Evolutionary conservation across 148 eudicot genomes (phyloP), one percentile per base, ranked within the genome.

Genomic region (Talinum fruticosum): DNA sequence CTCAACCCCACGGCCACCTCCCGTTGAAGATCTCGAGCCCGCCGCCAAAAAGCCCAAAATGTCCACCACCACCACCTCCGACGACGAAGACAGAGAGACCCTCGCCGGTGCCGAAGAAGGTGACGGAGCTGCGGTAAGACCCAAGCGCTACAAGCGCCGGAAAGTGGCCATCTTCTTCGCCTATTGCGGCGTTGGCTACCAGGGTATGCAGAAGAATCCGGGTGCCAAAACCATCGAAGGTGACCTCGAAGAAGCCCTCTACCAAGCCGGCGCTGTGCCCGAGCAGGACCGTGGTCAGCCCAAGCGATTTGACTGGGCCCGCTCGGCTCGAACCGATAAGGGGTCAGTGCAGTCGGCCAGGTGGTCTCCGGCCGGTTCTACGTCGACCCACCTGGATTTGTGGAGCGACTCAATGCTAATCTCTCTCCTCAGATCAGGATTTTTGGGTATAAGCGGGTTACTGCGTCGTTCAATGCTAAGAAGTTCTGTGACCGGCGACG

Each of bases 201-300:
- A 93, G 69, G 99, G 99, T 0, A 96, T 96, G 97, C 97, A 96
- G 38, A 96, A 88, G 33, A 96, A 96, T 79, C 97, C 97, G 6
- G 97, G 97, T 8, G 99, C 99, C 47, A 96, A 96, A 81, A 96
- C 99, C 68, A 96, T 96, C 62, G 99, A 96, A 79, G 94, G 89
- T 32, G 99, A 95, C 76, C 87, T 95, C 54, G 97, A 95, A 78
- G 90, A 93, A 83, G 99, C 99, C 62, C 92, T 95, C 16, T 93
- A 74, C 70, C 75, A 76, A 15, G 51, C 99, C 47, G 93, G 90
- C 23, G 96, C 94, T 15, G 89, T 95, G 8, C 94, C 99, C 14
- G 94, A 88, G 19, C 76, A 67, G 0, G 94, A 93, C 62, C 82
- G 91, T 5, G 90, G 89, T 6, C 83, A 70, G 49, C 92, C 87